phyloP scores from a whole-genome alignment of 495 filamentous ascomycete genomes.

The Gamarada debralockiae region DNA sequence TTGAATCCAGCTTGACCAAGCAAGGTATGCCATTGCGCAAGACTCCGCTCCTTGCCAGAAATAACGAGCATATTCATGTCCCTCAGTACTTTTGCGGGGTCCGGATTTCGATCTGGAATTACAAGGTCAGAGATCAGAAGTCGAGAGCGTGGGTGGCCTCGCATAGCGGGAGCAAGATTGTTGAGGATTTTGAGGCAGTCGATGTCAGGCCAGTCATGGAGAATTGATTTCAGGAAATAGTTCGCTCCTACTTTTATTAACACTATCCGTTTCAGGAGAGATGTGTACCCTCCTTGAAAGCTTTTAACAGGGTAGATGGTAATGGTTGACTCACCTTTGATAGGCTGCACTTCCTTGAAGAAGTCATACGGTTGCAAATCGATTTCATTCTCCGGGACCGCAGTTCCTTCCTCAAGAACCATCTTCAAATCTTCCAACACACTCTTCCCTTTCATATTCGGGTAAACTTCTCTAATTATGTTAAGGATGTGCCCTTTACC shows the following conservation, averaged over 20 bases:
- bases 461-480: conserved; percentile 1
- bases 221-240: conserved; percentile 14
- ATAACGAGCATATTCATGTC: too few relatives aligned
- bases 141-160: too few relatives aligned
- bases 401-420: conserved; percentile 1
- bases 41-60: too few relatives aligned
- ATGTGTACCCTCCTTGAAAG: not conserved
- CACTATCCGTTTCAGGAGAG: conserved; percentile 5
- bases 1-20: too few relatives aligned
- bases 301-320: too few relatives aligned
- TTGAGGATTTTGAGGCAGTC: conserved; percentile 8
- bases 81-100: too few relatives aligned
- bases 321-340: conserved; percentile 7
- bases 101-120: too few relatives aligned
- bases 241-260: too few relatives aligned
- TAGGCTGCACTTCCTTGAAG: conserved; percentile 13
- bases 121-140: too few relatives aligned
- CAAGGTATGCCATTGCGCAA: too few relatives aligned
- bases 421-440: conserved; percentile 8
- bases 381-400: not conserved
- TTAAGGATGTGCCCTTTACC: conserved; percentile 9
- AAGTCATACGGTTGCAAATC: conserved; percentile 11
- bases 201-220: conserved; percentile 11
- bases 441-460: conserved; percentile 1
- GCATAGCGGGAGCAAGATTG: conserved; percentile 9